Base-by-base conservation (phyloP, 108 stramenopile genomes). In the Cylindrotheca fusiformis region DNA sequence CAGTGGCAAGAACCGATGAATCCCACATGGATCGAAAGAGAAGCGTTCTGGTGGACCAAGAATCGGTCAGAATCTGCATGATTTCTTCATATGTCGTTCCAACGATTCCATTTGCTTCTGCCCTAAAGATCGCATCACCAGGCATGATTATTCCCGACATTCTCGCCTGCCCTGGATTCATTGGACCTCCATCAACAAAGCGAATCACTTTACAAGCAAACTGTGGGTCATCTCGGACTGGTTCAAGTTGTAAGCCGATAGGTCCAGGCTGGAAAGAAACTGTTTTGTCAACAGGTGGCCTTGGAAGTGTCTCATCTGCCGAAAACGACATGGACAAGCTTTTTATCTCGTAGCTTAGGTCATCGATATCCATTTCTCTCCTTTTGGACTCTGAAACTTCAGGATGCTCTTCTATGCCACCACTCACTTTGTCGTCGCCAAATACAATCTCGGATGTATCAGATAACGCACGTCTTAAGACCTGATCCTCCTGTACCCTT, bases 191-290 rank as follows among this genome's bases (percentile, higher is more conserved):
- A 60, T 79, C 73, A 10, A 74, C 71, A 64, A 84, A 78, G 17
- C 61, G 47, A 19, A 77, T 29, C 0, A 84, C 79, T 17, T 69
- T 73, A 58, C 77, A 77, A 8, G 66, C 78, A 25, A 27, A 63
- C 27, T 46, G 6, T 6, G 61, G 55, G 32, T 58, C 59, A 54
- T 70, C 67, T 54, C n/a, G n/a, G n/a, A n/a, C n/a, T n/a, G n/a
- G n/a, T n/a, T 84, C 79, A n/a, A 81, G 45, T 66, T 84, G 69
- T 27, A 84, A 33, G 5, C 83, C 83, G 22, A 84, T 66, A 1
- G 83, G 77, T 26, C 83, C 83, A 41, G 79, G 71, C n/a, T n/a
- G n/a, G n/a, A n/a, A n/a, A n/a, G n/a, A n/a, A n/a, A n/a, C n/a
- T n/a, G n/a, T n/a, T n/a, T n/a, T n/a, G n/a, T n/a, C n/a, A n/a